A percentile compares a stretch with the other conserved stretches of the same genome.
phyloP scores from a whole-genome alignment of 2,329 filamentous ascomycete species.

The Arthrinium phaeospermum region DNA sequence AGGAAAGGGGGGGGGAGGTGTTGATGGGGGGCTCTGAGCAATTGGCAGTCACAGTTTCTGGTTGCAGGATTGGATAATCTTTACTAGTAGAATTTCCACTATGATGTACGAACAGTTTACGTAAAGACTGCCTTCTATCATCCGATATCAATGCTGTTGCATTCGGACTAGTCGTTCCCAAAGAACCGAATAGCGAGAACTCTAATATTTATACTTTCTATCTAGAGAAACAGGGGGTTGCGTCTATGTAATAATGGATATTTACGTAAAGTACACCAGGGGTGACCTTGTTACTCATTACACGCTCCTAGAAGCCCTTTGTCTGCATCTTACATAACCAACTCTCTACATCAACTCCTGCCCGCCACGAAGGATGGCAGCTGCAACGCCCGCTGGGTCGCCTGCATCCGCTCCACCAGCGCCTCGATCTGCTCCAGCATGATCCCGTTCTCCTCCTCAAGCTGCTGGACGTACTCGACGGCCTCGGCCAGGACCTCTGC shows the following conservation, averaged over 20 bases:
- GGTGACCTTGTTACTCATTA: not conserved
- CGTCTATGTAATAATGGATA: no score
- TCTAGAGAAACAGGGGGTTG: no score
- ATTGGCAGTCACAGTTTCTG: no score
- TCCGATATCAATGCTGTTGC: not conserved
- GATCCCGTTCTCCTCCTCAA: not conserved
- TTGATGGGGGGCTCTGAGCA: no score
- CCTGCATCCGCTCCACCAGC: not conserved
- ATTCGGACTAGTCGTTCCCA: no score
- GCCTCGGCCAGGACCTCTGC: conserved; percentile 7
- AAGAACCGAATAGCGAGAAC: not conserved
- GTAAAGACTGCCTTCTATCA: not conserved
- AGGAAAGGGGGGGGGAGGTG: no score
- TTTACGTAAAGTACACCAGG: not conserved
- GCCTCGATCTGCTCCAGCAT: not conserved
- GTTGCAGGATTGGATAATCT: no score
- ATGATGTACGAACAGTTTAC: no score
- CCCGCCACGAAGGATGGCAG: not conserved
- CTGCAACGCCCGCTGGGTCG: not conserved
- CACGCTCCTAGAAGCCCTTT: not conserved
- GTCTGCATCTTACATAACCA: not conserved
- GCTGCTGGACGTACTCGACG: conserved; percentile 7
- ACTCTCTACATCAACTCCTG: not conserved
- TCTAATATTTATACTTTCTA: not conserved
- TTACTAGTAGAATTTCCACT: no score